Conservation (phyloP, 1,284 basidiomycete species). For the Sporisorium scitamineum region DNA sequence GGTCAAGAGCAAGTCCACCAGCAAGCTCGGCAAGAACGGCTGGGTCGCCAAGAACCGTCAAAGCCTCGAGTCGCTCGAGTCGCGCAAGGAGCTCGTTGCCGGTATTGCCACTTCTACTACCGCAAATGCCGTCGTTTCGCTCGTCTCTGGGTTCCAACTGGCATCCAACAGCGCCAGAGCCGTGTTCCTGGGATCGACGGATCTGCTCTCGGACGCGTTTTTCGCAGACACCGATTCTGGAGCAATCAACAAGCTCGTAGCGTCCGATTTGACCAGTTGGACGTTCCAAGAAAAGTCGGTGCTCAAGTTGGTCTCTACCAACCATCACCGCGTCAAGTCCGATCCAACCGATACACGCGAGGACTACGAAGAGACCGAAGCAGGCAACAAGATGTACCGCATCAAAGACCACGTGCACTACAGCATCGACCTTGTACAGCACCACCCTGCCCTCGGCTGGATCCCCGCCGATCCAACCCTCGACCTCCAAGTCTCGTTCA, state of each 20-base stretch:
- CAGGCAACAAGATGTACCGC: constrained; percentile 79
- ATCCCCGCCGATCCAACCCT: constrained; percentile 77
- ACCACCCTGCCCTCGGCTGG: constrained; percentile 76
- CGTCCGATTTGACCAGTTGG: constrained; percentile 83
- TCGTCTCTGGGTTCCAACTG: constrained; percentile 91
- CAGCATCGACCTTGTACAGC: constrained; percentile 78
- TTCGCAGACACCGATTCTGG: constrained; percentile 7
- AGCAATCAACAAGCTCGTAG: constrained; percentile 80
- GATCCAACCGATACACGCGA: constrained; percentile 49
- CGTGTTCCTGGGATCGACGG: constrained; percentile 83
- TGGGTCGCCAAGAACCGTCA: constrained; percentile 44
- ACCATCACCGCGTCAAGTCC: constrained; percentile 78
- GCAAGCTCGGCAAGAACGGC: constrained; percentile 39
- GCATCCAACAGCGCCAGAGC: constrained; percentile 78
- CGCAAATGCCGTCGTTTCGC: constrained; percentile 67
- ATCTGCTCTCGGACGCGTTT: constrained; percentile 76
- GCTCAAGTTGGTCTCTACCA: constrained; percentile 80
- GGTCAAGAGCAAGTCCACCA: constrained; percentile 19
- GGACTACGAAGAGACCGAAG: constrained; percentile 62
- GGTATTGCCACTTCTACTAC: constrained; percentile 32
- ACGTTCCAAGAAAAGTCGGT: constrained; percentile 88
- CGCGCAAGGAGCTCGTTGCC: constrained; percentile 42
- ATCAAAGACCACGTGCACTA: constrained; percentile 85
- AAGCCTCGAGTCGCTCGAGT: constrained; percentile 43
- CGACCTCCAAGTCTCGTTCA: constrained; percentile 93